Conservation (phyloP, 148 eudicot species). For the Camellia lanceoleosa region DNA sequence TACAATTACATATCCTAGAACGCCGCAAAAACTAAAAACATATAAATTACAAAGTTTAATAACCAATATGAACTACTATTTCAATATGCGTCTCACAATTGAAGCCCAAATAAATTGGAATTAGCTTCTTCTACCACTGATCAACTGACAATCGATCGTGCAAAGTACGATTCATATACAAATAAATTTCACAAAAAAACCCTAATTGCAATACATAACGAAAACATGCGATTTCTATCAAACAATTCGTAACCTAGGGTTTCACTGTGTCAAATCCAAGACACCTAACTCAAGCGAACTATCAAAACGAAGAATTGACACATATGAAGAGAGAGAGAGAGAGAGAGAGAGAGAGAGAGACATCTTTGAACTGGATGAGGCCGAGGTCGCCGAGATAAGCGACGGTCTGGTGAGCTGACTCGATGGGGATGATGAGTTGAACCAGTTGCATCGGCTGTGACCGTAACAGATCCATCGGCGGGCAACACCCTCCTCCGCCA, state of each 20-base stretch:
- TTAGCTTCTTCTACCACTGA: background rate
- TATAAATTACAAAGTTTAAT: background rate
- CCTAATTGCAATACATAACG: background rate
- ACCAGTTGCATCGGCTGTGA: conserved; percentile 57
- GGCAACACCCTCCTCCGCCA: conserved; percentile 42
- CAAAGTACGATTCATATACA: background rate
- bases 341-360: conserved; percentile 19
- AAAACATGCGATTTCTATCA: background rate
- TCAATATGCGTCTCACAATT: background rate
- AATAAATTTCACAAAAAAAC: background rate
- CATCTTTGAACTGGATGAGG: conserved; percentile 60
- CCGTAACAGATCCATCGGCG: conserved; percentile 57
- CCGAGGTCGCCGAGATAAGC: conserved; percentile 53
- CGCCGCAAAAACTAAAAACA: background rate
- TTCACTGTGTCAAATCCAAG: background rate
- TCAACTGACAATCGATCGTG: background rate
- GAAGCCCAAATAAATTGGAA: background rate
- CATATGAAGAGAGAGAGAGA: background rate
- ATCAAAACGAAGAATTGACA: background rate
- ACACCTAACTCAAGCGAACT: background rate
- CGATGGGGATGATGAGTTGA: conserved; percentile 53
- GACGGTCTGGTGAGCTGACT: conserved; percentile 49
- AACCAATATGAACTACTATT: background rate
- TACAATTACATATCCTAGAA: background rate
- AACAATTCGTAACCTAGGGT: background rate